Base-by-base conservation (phyloP, 768 basidiomycete species). In the Lentinus tigrinus region DNA sequence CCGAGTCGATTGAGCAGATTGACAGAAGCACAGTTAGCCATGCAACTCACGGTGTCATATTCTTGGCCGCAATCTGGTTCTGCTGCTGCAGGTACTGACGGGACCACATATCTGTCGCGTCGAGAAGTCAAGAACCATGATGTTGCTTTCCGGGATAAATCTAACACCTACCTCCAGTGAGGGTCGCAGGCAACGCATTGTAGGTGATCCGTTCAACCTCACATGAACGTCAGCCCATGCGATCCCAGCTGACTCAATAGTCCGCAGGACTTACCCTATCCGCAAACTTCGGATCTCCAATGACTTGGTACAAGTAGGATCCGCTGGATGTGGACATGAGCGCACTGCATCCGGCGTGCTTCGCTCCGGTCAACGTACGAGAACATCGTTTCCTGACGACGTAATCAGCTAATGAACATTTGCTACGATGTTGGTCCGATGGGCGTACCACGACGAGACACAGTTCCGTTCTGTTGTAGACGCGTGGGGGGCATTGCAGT, bases 51-150 rank as follows among this genome's bases (percentile, higher is more conserved):
- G 75, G 77, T 17, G 71, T 78, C 82, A 83, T 84, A 62, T 83
- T 83, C 68, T 78, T 76, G 16, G 81, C 74, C 0, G 78, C 79
- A 38, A 84, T 78, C 63, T 84, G 83, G 61, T 83, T 85, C 65
- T 81, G 78, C 62, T 84, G 78, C 58, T 84, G 84, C 16, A 84
- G 69, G 62, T 84, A 85, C 65, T 84, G 82, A 14, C 81, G 73
- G 0, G 80, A 77, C 82, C 81, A 84, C 79, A 84, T 83, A 63
- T 78, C 81, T 82, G 44, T 47, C 50, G 31, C 43, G 51, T n/a
- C 46, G 19, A 42, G 23, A 40, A 48, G 19, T 24, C 46, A 28
- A 38, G 3, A 43, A 37, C 34, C 14, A 42, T 10, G n/a, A 19
- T 17, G 46, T 9, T 16, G 7, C 10, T 6, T 28, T 39, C 19